These are phyloP conservation scores for Ganoderma multipileum DNA, from an alignment of 1,284 basidiomycete species.

Conservation along the genomic window DNA sequence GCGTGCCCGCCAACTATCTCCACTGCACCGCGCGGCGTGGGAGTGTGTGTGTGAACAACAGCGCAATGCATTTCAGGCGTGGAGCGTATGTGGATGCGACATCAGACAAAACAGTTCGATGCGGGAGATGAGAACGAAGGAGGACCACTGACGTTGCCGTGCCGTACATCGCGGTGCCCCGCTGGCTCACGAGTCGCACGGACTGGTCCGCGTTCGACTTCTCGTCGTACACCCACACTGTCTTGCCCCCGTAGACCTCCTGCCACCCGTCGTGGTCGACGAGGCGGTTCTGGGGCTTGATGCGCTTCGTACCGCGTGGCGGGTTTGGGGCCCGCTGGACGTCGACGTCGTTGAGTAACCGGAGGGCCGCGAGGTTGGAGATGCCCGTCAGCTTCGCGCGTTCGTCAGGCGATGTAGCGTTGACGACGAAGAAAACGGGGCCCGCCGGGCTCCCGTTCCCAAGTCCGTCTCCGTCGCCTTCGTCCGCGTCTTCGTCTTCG, in stretches of 20 bases:
- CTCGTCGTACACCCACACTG: conserved; percentile 77
- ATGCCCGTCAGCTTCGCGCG: conserved; percentile 52
- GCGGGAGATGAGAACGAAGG: conserved; percentile 5
- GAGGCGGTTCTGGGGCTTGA: conserved; percentile 60
- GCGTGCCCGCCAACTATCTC: conserved; percentile 79
- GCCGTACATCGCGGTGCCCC: conserved; percentile 66
- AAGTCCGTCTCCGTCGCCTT: conserved; percentile 40
- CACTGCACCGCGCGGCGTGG: conserved; percentile 49
- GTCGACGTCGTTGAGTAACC: conserved; percentile 74
- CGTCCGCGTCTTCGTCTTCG: conserved; percentile 37
- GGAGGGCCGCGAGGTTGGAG: conserved; percentile 70
- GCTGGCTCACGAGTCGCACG: conserved; percentile 64
- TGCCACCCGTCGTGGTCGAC: conserved; percentile 70
- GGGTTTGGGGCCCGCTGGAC: conserved; percentile 57
- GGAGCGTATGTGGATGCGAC: neutral
- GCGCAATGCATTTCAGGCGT: neutral
- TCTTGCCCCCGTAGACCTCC: conserved; percentile 74
- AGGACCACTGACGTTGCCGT: conserved; percentile 69
- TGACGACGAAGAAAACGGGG: conserved; percentile 58
- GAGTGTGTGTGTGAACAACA: conserved; percentile 1
- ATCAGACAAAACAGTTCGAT: conserved; percentile 10
- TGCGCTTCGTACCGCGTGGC: conserved; percentile 51
- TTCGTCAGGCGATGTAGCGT: conserved; percentile 50
- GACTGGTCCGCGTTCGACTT: conserved; percentile 70
- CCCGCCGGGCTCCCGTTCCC: conserved; percentile 40